Conservation (phyloP, 2,329 filamentous ascomycete genomes). For the Fusarium sp. region DNA sequence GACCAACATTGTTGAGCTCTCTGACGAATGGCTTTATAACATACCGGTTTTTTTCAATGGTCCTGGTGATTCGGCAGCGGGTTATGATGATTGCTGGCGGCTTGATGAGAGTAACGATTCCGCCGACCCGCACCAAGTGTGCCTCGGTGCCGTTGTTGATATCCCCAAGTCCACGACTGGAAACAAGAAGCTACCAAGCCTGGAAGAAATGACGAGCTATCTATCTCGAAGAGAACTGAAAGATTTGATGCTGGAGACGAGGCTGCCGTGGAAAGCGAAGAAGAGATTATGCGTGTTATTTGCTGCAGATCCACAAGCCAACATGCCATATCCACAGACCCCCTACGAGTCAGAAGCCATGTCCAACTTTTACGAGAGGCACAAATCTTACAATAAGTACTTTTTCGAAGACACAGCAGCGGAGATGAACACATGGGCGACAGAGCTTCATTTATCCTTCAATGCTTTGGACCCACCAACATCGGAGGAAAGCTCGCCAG, state of each 20-base stretch:
- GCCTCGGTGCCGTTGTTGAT: too few species aligned
- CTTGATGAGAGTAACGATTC: too few species aligned
- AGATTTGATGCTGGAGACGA: not conserved
- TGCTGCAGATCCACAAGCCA: fast-evolving
- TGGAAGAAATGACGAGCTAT: not conserved
- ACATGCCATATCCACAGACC: not conserved
- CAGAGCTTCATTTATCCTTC: not conserved
- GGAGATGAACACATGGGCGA: not conserved
- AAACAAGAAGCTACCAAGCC: not conserved
- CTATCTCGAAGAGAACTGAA: not conserved
- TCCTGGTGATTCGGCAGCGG: too few species aligned
- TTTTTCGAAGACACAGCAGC: not conserved
- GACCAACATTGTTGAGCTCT: not conserved
- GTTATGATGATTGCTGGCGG: too few species aligned
- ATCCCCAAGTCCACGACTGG: not conserved
- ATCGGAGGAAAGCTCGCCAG: fast-evolving
- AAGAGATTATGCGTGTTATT: not conserved
- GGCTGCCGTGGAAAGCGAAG: not conserved
- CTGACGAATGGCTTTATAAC: slow-evolving; percentile 15
- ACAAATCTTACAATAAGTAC: not conserved
- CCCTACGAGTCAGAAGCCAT: too few species aligned
- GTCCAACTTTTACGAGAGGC: not conserved
- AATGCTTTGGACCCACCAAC: not conserved
- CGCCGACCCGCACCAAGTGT: too few species aligned
- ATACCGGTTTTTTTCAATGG: too few species aligned